Conservation (phyloP, 257 asterid genomes). For the Fraxinus quadrangulata region DNA sequence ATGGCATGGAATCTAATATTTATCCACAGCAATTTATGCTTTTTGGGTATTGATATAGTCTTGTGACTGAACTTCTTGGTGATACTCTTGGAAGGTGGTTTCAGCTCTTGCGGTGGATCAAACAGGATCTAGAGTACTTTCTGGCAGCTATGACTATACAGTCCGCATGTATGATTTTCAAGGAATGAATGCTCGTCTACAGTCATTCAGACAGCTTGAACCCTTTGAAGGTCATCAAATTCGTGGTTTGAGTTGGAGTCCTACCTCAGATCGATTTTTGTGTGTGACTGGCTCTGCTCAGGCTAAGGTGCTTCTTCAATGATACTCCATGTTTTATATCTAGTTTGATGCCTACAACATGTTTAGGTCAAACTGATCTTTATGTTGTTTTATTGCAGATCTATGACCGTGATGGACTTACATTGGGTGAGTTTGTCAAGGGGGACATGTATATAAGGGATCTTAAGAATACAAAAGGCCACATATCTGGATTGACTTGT, state of each 20-base stretch:
- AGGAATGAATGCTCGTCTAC: slow-evolving; percentile 95
- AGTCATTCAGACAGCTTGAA: slow-evolving; percentile 93
- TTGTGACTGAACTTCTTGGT: slow-evolving; percentile 11
- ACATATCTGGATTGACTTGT: slow-evolving; percentile 91
- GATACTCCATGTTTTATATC: slow-evolving; percentile 18
- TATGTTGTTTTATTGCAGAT: slow-evolving; percentile 53
- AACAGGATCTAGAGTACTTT: slow-evolving; percentile 88
- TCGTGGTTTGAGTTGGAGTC: slow-evolving; percentile 99
- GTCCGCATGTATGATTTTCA: slow-evolving; percentile 97
- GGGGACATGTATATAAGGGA: slow-evolving; percentile 99
- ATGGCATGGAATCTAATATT: neutral
- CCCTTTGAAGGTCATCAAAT: slow-evolving; percentile 98
- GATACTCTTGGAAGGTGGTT: slow-evolving; percentile 65
- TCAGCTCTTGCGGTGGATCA: slow-evolving; percentile 91
- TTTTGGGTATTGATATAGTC: neutral
- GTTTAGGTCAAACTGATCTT: slow-evolving; percentile 21
- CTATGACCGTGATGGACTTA: slow-evolving; percentile 95
- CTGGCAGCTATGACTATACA: slow-evolving; percentile 89
- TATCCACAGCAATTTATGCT: neutral
- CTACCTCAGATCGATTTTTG: slow-evolving; percentile 84
- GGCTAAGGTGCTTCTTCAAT: slow-evolving; percentile 66
- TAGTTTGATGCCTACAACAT: slow-evolving; percentile 14
- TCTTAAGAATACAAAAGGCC: slow-evolving; percentile 96
- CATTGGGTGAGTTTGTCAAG: slow-evolving; percentile 86
- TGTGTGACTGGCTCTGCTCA: slow-evolving; percentile 99